Base-by-base conservation (phyloP, 371 early-diverging fungal species). In the Mucor indicus region DNA sequence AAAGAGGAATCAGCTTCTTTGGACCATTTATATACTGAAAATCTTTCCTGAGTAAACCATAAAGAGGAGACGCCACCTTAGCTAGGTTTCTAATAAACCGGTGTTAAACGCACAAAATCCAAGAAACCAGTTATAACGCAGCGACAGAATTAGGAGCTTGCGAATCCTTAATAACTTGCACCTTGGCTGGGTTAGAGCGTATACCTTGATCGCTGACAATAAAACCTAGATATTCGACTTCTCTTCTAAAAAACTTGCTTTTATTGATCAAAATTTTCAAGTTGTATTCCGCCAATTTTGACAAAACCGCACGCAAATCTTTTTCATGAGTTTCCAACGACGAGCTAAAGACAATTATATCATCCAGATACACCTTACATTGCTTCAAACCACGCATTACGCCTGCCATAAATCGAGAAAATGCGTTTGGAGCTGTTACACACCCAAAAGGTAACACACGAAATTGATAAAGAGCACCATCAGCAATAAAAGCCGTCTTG, bases 271-370 rank as follows among this genome's bases (percentile, higher is more conserved):
- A 67, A 4, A 44, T 38, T 6, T 51, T 58, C 9, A 82, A 46
- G 9, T 56, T 41, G 11, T 69, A 43, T 9, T 64, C 8, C 0
- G 21, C 20, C n/a, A 84, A 58, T 12, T 46, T 31, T 1, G 39
- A 3, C 4, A 81, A 48, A 4, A 80, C 65, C 1, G 13, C 4
- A 0, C 46, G n/a, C 13, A 77, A 4, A 48, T 79, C 61, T 11
- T 37, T 1, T 2, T 37, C 11, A 37, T 83, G 80, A 12, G 73
- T 64, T 15, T 73, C 60, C 7, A 17, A 15, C 16, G 48, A 55
- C 6, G 51, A 24, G 2, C 70, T 67, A 43, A 60, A 80, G 17
- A 85, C 64, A 0, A 82, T 36, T 8, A 81, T 72, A 50, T 81
- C 79, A 45, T 84, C 83, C 3, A 83, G 21, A 30, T 75, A 84